Percentiles rank a stretch among this genome's conserved stretches.
These are phyloP conservation scores for Phytophthora tentaculata DNA, from an alignment of 352 stramenopile species.

Conservation along the genomic window DNA sequence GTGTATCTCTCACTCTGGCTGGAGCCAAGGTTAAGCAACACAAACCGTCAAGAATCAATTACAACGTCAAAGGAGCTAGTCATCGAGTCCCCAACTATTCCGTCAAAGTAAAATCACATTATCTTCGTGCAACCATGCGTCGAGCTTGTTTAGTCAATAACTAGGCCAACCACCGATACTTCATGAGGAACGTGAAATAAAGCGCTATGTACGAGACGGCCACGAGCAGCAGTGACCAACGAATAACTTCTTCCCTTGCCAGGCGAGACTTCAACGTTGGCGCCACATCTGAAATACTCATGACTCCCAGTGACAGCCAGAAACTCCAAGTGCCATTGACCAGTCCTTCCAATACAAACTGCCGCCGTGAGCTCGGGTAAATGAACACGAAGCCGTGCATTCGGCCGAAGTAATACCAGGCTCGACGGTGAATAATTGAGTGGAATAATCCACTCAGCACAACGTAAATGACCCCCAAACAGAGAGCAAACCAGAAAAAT, in stretches of 20 bases:
- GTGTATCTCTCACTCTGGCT: conserved; percentile 40
- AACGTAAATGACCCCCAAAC: conserved; percentile 61
- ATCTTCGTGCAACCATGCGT: not conserved
- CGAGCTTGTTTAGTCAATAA: not conserved
- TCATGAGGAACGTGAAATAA: conserved; percentile 62
- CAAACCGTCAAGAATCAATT: not conserved
- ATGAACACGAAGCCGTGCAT: conserved; percentile 64
- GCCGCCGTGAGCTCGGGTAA: conserved; percentile 64
- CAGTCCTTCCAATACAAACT: conserved; percentile 73
- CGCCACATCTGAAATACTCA: conserved; percentile 54
- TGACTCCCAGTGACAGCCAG: conserved; percentile 54
- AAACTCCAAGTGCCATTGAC: conserved; percentile 73
- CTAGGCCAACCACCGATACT: conserved; percentile 61
- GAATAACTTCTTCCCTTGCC: conserved; percentile 57
- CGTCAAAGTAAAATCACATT: not conserved
- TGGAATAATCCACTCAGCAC: conserved; percentile 67
- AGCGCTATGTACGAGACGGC: conserved; percentile 56
- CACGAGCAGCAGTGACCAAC: conserved; percentile 47
- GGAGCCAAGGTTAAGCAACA: not conserved
- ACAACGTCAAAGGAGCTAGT: conserved; percentile 5
- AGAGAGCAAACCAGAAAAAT: conserved; percentile 64
- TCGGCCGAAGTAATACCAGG: conserved; percentile 60
- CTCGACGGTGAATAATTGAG: conserved; percentile 60
- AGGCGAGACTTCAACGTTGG: conserved; percentile 39
- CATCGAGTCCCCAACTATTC: conserved; percentile 18